A percentile compares a stretch with the other conserved stretches of the same genome.
phyloP scores from a whole-genome alignment of 2,329 filamentous ascomycete genomes.

The Colletotrichum liaoningense region DNA sequence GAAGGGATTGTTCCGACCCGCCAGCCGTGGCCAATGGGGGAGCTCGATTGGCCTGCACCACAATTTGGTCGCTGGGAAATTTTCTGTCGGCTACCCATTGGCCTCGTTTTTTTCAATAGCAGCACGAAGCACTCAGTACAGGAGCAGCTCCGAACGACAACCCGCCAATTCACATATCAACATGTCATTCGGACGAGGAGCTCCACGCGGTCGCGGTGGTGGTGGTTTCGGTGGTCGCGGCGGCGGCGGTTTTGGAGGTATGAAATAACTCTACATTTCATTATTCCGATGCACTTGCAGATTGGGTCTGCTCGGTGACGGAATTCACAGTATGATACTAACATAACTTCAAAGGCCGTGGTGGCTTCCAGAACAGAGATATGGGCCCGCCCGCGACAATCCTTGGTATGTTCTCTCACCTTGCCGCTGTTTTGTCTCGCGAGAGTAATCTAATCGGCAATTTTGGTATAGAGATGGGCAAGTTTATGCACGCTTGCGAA shows the following conservation, averaged over 20 bases:
- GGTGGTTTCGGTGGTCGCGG: conserved; percentile 37
- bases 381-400: conserved; percentile 37
- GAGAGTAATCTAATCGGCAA: background rate
- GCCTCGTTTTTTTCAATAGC: conserved; percentile 17
- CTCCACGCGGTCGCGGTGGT: conserved; percentile 36
- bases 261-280: background rate
- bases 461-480: conserved; percentile 80
- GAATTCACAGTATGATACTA: background rate
- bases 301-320: background rate
- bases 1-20: conserved; percentile 22
- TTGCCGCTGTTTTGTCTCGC: background rate
- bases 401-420: conserved; percentile 26
- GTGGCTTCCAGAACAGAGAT: conserved; percentile 36
- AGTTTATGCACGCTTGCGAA: conserved; percentile 93
- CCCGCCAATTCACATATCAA: conserved; percentile 23
- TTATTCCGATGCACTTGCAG: background rate
- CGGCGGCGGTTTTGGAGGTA: conserved; percentile 27
- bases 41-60: conserved; percentile 32
- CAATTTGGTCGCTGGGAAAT: conserved; percentile 35
- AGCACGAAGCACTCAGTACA: conserved; percentile 19
- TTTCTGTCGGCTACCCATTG: conserved; percentile 27
- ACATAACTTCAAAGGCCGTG: conserved; percentile 31
- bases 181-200: conserved; percentile 38
- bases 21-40: conserved; percentile 5
- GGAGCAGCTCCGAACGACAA: conserved; percentile 31